Evolutionary conservation across 495 filamentous ascomycete genomes (phyloP).

Genomic region (Hyaloscypha finlandica): DNA sequence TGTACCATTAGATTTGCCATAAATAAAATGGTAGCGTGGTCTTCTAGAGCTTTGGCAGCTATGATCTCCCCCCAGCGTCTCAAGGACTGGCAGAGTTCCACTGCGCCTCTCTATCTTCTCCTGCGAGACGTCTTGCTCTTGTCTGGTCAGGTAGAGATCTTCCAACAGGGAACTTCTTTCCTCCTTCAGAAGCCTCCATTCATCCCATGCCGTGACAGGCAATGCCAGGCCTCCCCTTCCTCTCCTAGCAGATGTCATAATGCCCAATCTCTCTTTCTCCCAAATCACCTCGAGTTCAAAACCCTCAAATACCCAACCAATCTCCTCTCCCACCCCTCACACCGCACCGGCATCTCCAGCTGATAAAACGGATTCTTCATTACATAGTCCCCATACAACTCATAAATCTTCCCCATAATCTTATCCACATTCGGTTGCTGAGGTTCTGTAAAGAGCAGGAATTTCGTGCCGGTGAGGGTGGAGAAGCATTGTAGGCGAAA

Average conservation of each 20-base stretch:
- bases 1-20: constrained; percentile 31
- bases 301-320: constrained; percentile 71
- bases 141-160: not conserved
- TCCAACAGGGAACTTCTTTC: not conserved
- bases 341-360: constrained; percentile 94
- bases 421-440: constrained; percentile 83
- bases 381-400: constrained; percentile 94
- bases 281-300: constrained; percentile 45
- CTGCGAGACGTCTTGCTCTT: not conserved
- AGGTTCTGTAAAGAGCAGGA: constrained; percentile 92
- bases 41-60: not conserved
- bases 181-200: not conserved
- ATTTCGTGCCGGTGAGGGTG: constrained; percentile 92
- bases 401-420: constrained; percentile 82
- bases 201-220: not conserved
- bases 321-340: constrained; percentile 90
- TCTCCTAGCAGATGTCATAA: too few relatives aligned
- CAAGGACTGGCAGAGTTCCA: not conserved
- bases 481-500: constrained; percentile 96
- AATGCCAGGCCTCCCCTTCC: not conserved
- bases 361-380: constrained; percentile 99
- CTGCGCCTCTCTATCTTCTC: constrained; percentile 2
- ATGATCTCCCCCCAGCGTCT: not conserved
- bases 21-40: constrained; percentile 8
- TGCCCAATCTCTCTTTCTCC: not conserved